phyloP scores from a whole-genome alignment of 129 eudicot genomes.

The Glebionis coronaria region DNA sequence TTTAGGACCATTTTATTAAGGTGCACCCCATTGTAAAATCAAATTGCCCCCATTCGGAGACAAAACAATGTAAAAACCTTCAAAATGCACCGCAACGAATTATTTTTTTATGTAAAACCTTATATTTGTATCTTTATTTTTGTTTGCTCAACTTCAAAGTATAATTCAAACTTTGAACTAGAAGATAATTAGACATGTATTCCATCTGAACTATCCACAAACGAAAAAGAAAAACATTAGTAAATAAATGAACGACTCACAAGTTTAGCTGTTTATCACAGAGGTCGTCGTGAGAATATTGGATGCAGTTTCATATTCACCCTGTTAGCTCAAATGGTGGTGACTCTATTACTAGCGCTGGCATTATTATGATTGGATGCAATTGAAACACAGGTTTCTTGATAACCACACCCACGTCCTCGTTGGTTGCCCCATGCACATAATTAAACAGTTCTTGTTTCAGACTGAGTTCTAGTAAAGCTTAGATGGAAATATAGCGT shows the following conservation, averaged over 20 bases:
- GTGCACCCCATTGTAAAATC: too few relatives aligned
- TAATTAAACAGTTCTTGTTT: constrained; percentile 57
- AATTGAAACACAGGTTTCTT: constrained; percentile 68
- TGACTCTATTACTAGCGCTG: constrained; percentile 62
- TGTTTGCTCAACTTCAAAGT: constrained; percentile 52
- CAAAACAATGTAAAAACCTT: too few relatives aligned
- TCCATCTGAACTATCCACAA: background rate
- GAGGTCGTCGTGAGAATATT: constrained; percentile 56
- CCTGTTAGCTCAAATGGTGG: constrained; percentile 83
- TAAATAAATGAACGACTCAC: constrained; percentile 41
- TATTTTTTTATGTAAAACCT: too few relatives aligned
- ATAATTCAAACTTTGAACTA: constrained; percentile 74
- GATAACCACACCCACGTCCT: constrained; percentile 60
- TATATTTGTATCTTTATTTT: too few relatives aligned
- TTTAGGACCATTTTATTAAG: too few relatives aligned
- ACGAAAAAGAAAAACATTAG: background rate
- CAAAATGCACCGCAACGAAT: too few relatives aligned
- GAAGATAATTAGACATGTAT: background rate
- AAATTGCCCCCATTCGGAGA: too few relatives aligned
- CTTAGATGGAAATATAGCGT: background rate
- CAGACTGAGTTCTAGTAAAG: constrained; percentile 53
- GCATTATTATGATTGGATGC: constrained; percentile 80
- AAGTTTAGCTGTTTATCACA: constrained; percentile 62
- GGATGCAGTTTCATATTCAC: constrained; percentile 76
- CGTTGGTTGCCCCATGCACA: constrained; percentile 73